Evolutionary conservation across 345 rosid species (phyloP).

Genomic region (Bruguiera parviflora): DNA sequence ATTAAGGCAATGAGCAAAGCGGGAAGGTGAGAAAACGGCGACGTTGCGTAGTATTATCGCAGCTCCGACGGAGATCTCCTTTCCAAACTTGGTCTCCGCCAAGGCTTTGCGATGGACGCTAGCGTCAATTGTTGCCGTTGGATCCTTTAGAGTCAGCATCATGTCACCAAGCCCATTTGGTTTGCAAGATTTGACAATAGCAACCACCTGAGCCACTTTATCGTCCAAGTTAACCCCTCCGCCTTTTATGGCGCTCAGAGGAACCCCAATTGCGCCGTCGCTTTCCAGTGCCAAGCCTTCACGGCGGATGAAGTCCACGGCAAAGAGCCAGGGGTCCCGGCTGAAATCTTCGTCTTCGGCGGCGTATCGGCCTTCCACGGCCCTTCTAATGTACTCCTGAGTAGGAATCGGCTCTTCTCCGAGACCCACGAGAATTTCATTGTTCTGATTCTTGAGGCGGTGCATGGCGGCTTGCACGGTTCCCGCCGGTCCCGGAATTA

Average conservation of each 20-base stretch:
- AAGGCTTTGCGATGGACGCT: neutral
- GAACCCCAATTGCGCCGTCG: neutral
- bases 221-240: neutral
- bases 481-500: neutral
- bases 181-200: neutral
- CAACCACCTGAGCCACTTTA: conserved; percentile 1
- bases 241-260: neutral
- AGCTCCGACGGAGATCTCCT: neutral
- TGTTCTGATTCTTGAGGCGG: neutral
- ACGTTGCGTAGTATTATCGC: neutral
- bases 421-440: too few relatives aligned
- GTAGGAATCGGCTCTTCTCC: neutral
- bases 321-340: neutral
- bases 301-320: neutral
- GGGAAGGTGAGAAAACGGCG: neutral
- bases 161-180: neutral
- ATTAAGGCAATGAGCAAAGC: neutral
- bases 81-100: neutral
- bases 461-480: conserved; percentile 1
- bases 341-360: neutral
- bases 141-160: neutral
- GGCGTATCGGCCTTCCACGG: neutral
- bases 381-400: conserved; percentile 1
- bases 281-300: neutral
- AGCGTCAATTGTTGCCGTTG: neutral